Percentiles rank a stretch among this genome's conserved stretches.
Conservation (phyloP, 768 basidiomycete genomes). For the Phaffia tasmanica region DNA sequence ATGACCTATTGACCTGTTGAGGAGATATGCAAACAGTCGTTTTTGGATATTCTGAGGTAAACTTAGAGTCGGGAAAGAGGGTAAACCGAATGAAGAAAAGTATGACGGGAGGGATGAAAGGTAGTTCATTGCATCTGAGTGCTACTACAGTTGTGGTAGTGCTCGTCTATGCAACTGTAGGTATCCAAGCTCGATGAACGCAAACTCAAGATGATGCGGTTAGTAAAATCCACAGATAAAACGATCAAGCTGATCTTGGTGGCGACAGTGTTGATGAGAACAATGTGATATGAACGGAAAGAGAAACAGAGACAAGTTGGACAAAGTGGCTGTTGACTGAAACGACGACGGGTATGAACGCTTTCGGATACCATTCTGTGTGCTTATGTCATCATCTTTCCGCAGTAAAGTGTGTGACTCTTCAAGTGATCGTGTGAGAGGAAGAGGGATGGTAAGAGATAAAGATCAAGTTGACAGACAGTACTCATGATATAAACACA, state of each 20-base stretch:
- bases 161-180: no score
- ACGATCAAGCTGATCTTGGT: background rate
- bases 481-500: no score
- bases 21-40: conserved; percentile 77
- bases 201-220: background rate
- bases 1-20: conserved; percentile 71
- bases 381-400: no score
- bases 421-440: no score
- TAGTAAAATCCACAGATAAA: background rate
- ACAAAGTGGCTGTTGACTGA: no score
- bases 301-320: background rate
- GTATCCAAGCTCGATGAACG: background rate
- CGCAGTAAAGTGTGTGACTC: no score
- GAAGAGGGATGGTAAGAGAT: no score
- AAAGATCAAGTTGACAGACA: no score
- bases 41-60: conserved; percentile 55
- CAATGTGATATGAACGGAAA: background rate
- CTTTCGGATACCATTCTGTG: no score
- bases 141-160: no score
- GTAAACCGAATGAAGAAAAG: conserved; percentile 30
- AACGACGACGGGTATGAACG: no score
- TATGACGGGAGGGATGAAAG: conserved; percentile 28
- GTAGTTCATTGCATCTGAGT: conserved; percentile 27
- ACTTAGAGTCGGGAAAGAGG: conserved; percentile 31
- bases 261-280: background rate